Base-by-base conservation (phyloP, 1,139 yeast genomes). In the Wickerhamomyces sp. region DNA sequence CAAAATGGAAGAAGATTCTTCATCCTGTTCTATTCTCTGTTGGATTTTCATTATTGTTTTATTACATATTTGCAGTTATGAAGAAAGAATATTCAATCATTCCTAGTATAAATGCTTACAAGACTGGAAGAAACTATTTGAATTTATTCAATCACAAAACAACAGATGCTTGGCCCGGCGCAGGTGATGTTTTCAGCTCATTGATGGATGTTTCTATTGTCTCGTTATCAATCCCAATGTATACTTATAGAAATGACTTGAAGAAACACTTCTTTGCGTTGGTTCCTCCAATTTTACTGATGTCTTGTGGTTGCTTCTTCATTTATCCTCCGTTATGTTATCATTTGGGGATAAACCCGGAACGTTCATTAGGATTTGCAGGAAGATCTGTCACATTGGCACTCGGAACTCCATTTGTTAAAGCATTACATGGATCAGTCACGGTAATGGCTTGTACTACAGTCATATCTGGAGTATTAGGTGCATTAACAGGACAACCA, bases 371-470 rank as follows among this genome's bases (percentile, higher is more conserved):
- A 37, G 94, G 93, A 1, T 85, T 84, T 60, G 82, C 85, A 9
- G 93, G 93, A 2, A 71, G 95, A 50, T 82, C 89, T 10, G 89
- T 83, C n/a, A 86, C 95, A 0, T 72, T 86, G 53, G 94, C 94
- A 0, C 68, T 86, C 44, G 94, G 94, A 0, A 76, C 87, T 1
- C 95, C 95, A 0, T 72, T 85, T 51, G 79, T 84, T 10, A 67
- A 66, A 15, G 74, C 87, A 0, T 67, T 87, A 37, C 81, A 76
- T 13, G 95, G 94, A 0, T 80, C 87, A 1, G 73, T 79, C 2
- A 78, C 88, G 5, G 69, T 86, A 42, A 85, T 84, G 79, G 89
- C 94, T 0, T 89, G 84, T 15, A 81, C 88, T 39, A 87, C 94
- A 0, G 84, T 87, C 37, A 66, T 87, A 49, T 80, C 90, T 33